Base-by-base conservation (phyloP, 2,329 filamentous ascomycete species). In the Alternaria metachromatica region DNA sequence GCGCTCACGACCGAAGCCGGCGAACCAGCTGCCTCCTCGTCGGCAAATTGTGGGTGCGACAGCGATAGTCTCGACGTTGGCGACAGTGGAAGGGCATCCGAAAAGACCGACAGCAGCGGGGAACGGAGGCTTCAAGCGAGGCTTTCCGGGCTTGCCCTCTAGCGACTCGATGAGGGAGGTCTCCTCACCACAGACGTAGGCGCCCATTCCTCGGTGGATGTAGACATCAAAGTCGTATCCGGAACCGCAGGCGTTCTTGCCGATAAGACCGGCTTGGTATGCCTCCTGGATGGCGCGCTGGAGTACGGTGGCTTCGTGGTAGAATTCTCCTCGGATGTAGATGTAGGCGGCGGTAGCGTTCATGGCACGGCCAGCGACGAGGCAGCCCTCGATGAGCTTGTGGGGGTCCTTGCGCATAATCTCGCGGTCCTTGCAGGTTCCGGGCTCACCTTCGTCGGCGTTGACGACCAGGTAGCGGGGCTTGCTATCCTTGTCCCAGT, bases 341-440 rank as follows among this genome's bases (percentile, higher is more conserved):
- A 99, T 99, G 85, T 99, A 99, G 72, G 96, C 96, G 63, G 96
- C 96, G 51, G 93, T 96, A 78, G 94, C 96, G 85, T 99, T 99
- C 96, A 99, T 99, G 79, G 96, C 94, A 79, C 96, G 92, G 56
- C 96, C 96, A 72, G 96, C 94, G 53, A 99, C 91, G 69, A 99
- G 87, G 83, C 96, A 99, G 80, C 96, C 96, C 85, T 99, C 96
- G 78, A 99, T 87, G 70, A 99, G 92, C 88, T 99, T 99, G 87
- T 99, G 96, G 67, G 96, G 96, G 81, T 99, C 96, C 85, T 99
- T 99, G 84, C 96, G 94, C 96, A 99, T 99, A 74, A 99, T 99
- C 83, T 99, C 96, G 79, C 96, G 91, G 83, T 99, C 96, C 86
- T 99, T 99, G 90, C 96, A 99, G 58, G 96, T 99, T 82, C 96